Conservation (phyloP, 2,329 filamentous ascomycete genomes). For the Trichoderma harzianum region DNA sequence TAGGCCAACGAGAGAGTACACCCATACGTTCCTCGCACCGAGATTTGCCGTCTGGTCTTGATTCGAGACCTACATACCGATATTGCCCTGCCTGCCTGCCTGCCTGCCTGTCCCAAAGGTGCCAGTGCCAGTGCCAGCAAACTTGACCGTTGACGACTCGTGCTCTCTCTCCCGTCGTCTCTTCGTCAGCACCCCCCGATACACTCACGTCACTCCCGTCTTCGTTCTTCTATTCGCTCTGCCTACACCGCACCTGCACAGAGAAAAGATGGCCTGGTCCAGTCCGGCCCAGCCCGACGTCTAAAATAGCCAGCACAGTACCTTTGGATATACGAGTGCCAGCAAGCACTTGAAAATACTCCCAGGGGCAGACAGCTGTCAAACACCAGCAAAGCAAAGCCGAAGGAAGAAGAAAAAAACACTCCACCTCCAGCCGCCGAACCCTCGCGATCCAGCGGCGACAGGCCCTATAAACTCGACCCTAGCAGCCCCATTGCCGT, state of each 20-base stretch:
- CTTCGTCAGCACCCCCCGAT: neutral
- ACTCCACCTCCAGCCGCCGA: constrained; percentile 13
- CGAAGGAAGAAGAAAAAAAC: neutral
- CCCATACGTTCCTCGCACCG: neutral
- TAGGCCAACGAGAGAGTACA: neutral
- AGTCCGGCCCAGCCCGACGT: constrained; percentile 16
- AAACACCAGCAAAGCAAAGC: neutral
- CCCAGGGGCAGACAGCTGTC: constrained; percentile 8
- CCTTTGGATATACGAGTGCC: constrained; percentile 10
- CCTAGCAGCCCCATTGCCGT: constrained; percentile 17
- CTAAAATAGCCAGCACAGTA: constrained; percentile 3
- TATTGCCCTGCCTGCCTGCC: neutral
- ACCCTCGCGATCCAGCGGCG: constrained; percentile 1
- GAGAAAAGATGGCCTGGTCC: constrained; percentile 2
- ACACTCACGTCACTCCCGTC: neutral
- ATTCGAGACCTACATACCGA: neutral
- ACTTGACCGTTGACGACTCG: neutral
- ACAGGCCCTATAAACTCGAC: constrained; percentile 8
- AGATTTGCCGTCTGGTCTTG: neutral
- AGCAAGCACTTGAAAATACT: neutral
- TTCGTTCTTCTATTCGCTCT: neutral
- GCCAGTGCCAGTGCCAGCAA: neutral
- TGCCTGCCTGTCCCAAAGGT: neutral
- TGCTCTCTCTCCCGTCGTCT: neutral
- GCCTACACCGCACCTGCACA: neutral